These are phyloP conservation scores for Podosphaera xanthii DNA, from an alignment of 2,329 filamentous ascomycete genomes.

Conservation along the genomic window DNA sequence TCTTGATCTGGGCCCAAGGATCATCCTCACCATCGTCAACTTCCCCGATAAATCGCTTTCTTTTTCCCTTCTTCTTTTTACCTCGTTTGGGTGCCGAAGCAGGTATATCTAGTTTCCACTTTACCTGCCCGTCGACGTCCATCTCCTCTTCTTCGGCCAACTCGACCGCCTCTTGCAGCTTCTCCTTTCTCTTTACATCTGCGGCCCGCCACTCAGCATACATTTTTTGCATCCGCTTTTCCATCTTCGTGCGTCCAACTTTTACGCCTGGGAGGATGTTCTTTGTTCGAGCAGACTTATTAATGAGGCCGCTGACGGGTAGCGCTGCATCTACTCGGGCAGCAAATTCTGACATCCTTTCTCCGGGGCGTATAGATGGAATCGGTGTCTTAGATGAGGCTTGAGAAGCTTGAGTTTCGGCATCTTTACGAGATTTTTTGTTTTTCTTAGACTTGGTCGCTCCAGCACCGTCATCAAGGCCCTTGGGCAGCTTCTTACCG, in stretches of 20 bases:
- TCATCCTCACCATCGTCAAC: conserved; percentile 15
- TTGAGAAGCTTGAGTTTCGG: conserved; percentile 7
- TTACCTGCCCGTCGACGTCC: conserved; percentile 18
- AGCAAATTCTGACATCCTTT: conserved; percentile 60
- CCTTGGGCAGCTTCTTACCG: conserved; percentile 35
- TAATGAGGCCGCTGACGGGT: conserved; percentile 48
- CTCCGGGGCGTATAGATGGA: conserved; percentile 60
- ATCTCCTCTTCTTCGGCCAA: conserved; percentile 14
- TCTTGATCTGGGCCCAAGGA: conserved; percentile 15
- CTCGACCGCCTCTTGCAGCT: conserved; percentile 12
- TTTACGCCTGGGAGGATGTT: conserved; percentile 43
- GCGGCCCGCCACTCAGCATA: conserved; percentile 57
- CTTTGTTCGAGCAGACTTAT: conserved; percentile 33
- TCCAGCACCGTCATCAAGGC: conserved; percentile 47
- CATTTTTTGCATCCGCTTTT: conserved; percentile 59
- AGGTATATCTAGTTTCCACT: conserved; percentile 34
- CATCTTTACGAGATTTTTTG: conserved; percentile 4
- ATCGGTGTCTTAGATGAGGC: conserved; percentile 16
- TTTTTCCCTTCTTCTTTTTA: conserved; percentile 11
- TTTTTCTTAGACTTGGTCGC: conserved; percentile 15
- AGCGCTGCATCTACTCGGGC: conserved; percentile 67
- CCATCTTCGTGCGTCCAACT: conserved; percentile 54
- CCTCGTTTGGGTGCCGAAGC: conserved; percentile 19
- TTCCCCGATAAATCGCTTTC: conserved; percentile 22
- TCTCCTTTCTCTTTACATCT: conserved; percentile 26